Evolutionary conservation across 2,329 filamentous ascomycete species (phyloP).

Genomic region (Neobulgaria alba): DNA sequence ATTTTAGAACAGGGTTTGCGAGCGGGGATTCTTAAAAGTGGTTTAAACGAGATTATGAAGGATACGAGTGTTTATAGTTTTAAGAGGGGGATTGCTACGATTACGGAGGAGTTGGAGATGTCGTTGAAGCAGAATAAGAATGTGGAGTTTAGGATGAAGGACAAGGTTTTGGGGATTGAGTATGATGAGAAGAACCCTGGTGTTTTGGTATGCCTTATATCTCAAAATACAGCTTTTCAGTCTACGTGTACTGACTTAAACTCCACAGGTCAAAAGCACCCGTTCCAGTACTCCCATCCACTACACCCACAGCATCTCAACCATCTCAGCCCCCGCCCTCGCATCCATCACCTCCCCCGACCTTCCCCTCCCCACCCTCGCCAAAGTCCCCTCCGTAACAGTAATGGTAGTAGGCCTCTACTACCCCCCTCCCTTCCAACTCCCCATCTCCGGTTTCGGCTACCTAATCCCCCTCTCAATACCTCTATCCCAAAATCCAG

Average conservation of each 20-base stretch:
- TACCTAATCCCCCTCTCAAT: conserved; percentile 80
- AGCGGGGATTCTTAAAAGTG: no score
- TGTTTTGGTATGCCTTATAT: conserved; percentile 39
- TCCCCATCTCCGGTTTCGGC: conserved; percentile 67
- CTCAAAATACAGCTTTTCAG: no score
- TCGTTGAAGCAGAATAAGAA: conserved; percentile 45
- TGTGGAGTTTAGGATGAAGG: conserved; percentile 46
- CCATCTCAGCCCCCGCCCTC: conserved; percentile 41
- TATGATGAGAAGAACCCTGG: conserved; percentile 31
- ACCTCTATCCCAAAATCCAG: conserved; percentile 64
- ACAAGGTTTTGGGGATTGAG: conserved; percentile 40
- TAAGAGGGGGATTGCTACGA: conserved; percentile 51
- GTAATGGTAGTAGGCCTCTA: conserved; percentile 92
- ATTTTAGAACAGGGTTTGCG: no score
- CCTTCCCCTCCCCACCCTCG: conserved; percentile 38
- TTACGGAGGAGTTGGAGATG: conserved; percentile 45
- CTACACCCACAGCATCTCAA: conserved; percentile 33
- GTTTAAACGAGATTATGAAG: conserved; percentile 5
- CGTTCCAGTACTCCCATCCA: conserved; percentile 13
- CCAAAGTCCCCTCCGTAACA: conserved; percentile 56
- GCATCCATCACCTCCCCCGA: conserved; percentile 43
- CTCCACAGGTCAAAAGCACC: conserved; percentile 27
- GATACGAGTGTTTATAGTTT: conserved; percentile 38
- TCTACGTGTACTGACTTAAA: no score
- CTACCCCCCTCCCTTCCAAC: conserved; percentile 57